These are phyloP conservation scores for Punctularia strigosozonata DNA, from an alignment of 768 basidiomycete genomes.

Conservation along the genomic window DNA sequence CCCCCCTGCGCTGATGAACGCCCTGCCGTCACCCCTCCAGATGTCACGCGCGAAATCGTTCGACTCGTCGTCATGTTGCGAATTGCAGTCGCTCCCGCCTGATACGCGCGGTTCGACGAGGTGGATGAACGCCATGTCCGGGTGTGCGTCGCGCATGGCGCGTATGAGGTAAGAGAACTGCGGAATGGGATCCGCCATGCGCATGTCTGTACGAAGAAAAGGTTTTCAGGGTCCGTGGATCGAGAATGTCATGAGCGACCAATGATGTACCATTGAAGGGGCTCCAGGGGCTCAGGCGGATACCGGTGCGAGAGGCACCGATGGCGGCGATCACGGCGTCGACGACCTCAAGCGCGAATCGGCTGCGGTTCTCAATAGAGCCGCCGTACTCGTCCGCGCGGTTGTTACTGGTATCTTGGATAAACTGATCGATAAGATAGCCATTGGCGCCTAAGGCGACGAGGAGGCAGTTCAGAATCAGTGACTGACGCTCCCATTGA, in stretches of 20 bases:
- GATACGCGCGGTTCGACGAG: constrained; percentile 10
- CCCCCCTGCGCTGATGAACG: constrained; percentile 10
- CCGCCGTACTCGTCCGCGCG: constrained; percentile 40
- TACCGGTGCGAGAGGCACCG: constrained; percentile 27
- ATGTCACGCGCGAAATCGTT: constrained; percentile 8
- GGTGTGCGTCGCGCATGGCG: constrained; percentile 11
- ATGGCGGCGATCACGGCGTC: constrained; percentile 27
- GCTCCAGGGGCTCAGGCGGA: constrained; percentile 26
- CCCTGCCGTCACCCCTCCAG: constrained; percentile 5
- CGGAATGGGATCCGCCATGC: constrained; percentile 14
- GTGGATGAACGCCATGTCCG: constrained; percentile 22
- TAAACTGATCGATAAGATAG: constrained; percentile 28
- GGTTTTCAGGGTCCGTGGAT: constrained; percentile 7
- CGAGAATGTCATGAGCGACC: constrained; percentile 7
- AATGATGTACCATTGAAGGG: constrained; percentile 16
- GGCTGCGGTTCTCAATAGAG: constrained; percentile 30
- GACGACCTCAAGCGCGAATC: constrained; percentile 32
- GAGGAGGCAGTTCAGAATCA: too few relatives aligned
- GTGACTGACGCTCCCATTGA: too few relatives aligned
- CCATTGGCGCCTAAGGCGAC: too few relatives aligned
- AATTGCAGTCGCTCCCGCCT: not conserved
- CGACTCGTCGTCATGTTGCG: constrained; percentile 2
- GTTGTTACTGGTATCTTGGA: constrained; percentile 23
- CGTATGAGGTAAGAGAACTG: constrained; percentile 14
- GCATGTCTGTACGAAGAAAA: constrained; percentile 23